Base-by-base conservation (phyloP, 1,284 basidiomycete genomes). In the Ceratobasidium sp. region DNA sequence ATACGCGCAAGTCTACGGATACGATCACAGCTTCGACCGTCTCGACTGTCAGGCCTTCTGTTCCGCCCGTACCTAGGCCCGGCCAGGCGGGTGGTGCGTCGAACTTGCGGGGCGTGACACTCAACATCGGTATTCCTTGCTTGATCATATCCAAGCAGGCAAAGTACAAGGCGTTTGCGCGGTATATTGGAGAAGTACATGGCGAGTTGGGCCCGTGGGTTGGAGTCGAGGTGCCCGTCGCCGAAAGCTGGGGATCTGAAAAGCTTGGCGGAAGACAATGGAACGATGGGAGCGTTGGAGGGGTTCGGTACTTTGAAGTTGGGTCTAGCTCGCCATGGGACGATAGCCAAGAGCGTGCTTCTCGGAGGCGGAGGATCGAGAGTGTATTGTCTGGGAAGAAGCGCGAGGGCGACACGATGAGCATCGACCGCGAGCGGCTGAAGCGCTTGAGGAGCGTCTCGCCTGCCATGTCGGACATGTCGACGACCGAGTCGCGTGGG, bases 111-210 rank as follows among this genome's bases (percentile, higher is more conserved):
- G 94, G 95, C 0, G 89, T 92, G 0, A 90, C 88, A 5, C 87
- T 98, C 48, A 89, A 93, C 53, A 89, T 96, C 24, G 95, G 95
- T 7, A 96, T 97, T 61, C 94, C 94, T 0, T 97, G 95, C 83
- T 94, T 97, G 79, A 93, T 96, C 74, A 89, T 91, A 0, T 90
- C 90, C 43, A 92, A 92, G 78, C 87, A 92, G 37, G 90, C 90
- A 75, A 87, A 93, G 13, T 96, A 96, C 85, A 90, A 91, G 69
- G 95, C 94, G 0, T 91, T 89, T 78, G 93, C 94, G 24, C 85
- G 94, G 8, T 97, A 96, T 79, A 93, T 97, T 66, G 95, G 95
- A 1, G 90, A 92, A 78, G 87, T 96, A 4, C 86, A 87, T 68
- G 93, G 92, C 61, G 92, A 93, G 80, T 79, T 80, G 5, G 95